These are phyloP conservation scores for Sicyos baderoa DNA, from an alignment of 306 rosid species.

Conservation along the genomic window DNA sequence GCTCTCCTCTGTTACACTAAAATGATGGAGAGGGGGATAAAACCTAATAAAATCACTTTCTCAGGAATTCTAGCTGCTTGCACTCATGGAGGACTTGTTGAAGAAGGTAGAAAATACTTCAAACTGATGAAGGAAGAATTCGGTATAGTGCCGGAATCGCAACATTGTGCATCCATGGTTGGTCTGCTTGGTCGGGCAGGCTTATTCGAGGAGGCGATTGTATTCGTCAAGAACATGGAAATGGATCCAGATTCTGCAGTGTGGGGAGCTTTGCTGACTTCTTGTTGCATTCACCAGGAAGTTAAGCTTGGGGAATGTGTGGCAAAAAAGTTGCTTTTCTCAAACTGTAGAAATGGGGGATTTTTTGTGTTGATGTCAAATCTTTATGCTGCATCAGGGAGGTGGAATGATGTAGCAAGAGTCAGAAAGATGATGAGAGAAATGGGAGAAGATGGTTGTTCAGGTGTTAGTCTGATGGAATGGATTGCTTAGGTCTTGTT, in stretches of 20 bases:
- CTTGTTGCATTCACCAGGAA: constrained; percentile 57
- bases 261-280: constrained; percentile 70
- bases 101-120: constrained; percentile 69
- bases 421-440: constrained; percentile 55
- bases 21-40: constrained; percentile 43
- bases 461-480: constrained; percentile 11
- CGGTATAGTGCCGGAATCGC: constrained; percentile 52
- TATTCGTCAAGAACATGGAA: constrained; percentile 55
- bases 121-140: constrained; percentile 41
- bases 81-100: constrained; percentile 61
- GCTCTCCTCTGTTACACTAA: constrained; percentile 41
- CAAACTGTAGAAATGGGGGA: constrained; percentile 57
- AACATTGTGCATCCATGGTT: constrained; percentile 37
- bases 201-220: constrained; percentile 46
- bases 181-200: constrained; percentile 64
- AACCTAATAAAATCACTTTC: constrained; percentile 53
- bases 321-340: constrained; percentile 52
- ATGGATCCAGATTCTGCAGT: constrained; percentile 50
- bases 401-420: constrained; percentile 62
- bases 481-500: background rate
- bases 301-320: constrained; percentile 58
- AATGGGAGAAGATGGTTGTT: constrained; percentile 24
- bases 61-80: constrained; percentile 58
- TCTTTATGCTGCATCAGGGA: constrained; percentile 65
- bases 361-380: constrained; percentile 60